Percentiles rank a stretch among this genome's conserved stretches.
Evolutionary conservation across 257 asterid species (phyloP).

Genomic region (Solanum paucissectum): DNA sequence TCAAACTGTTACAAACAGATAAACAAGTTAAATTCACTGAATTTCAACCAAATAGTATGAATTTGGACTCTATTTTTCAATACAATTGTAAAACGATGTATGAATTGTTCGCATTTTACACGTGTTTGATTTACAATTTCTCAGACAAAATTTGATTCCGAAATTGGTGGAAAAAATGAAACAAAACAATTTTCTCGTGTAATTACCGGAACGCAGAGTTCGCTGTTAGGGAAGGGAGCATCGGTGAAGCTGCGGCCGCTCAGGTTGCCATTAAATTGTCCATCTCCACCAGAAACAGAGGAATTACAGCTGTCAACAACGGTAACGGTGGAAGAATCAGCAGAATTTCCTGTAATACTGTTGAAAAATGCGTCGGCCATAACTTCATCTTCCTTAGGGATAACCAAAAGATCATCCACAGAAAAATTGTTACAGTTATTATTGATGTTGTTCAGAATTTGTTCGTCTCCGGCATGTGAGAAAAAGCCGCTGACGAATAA

Average conservation of each 20-base stretch:
- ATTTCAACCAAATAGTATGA: background rate
- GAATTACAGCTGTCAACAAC: constrained; percentile 79
- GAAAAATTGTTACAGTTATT: constrained; percentile 25
- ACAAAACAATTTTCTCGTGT: background rate
- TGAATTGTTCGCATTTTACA: background rate
- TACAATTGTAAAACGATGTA: background rate
- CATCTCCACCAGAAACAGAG: constrained; percentile 60
- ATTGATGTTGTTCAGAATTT: background rate
- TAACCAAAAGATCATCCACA: constrained; percentile 82
- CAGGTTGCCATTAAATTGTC: constrained; percentile 49
- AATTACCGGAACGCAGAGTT: constrained; percentile 85
- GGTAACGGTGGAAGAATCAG: constrained; percentile 62
- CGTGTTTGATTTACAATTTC: background rate
- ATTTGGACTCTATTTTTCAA: background rate
- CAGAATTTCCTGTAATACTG: constrained; percentile 44
- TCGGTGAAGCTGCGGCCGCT: constrained; percentile 82
- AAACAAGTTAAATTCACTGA: background rate
- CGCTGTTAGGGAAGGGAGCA: constrained; percentile 62
- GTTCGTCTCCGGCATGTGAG: constrained; percentile 9
- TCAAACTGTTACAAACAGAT: constrained; percentile 45
- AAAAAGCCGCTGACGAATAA: constrained; percentile 18
- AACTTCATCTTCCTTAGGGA: constrained; percentile 79
- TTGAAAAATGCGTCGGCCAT: constrained; percentile 77
- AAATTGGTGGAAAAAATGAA: background rate
- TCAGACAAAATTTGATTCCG: background rate